Conservation (phyloP, 352 stramenopile genomes). For the Phytophthora pluvialis region DNA sequence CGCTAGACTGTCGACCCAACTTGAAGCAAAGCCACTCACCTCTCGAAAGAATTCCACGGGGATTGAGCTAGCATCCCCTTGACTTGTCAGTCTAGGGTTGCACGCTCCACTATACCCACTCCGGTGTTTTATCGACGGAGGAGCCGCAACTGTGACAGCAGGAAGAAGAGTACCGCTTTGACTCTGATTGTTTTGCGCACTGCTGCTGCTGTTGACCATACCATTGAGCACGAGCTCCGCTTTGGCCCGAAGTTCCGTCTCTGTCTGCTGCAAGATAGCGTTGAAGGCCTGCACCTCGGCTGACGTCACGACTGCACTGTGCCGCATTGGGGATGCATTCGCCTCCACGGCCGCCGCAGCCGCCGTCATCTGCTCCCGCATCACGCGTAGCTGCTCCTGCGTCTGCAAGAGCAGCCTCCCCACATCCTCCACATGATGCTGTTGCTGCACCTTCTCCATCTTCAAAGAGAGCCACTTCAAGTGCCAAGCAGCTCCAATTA, state of each 20-base stretch:
- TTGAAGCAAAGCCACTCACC: conserved; percentile 22
- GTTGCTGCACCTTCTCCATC: conserved; percentile 83
- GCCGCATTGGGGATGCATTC: conserved; percentile 40
- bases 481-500: conserved; percentile 25
- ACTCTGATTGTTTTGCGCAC: conserved; percentile 27
- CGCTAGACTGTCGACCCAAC: too few relatives aligned
- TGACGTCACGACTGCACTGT: conserved; percentile 32
- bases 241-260: conserved; percentile 78
- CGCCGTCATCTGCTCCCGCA: conserved; percentile 72
- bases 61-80: conserved; percentile 32
- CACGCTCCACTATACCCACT: conserved; percentile 11
- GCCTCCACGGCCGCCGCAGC: conserved; percentile 40
- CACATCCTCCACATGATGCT: conserved; percentile 86
- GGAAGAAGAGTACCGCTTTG: conserved; percentile 34
- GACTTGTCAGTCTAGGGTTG: conserved; percentile 15
- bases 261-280: conserved; percentile 73
- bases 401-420: conserved; percentile 82
- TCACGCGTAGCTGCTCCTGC: conserved; percentile 77
- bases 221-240: conserved; percentile 80
- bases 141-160: conserved; percentile 18
- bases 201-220: conserved; percentile 59
- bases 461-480: conserved; percentile 11
- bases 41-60: conserved; percentile 61
- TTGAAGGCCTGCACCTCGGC: conserved; percentile 59
- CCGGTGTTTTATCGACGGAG: conserved; percentile 18